phyloP scores from a whole-genome alignment of 2,329 filamentous ascomycete species.

The Cordyceps militaris region DNA sequence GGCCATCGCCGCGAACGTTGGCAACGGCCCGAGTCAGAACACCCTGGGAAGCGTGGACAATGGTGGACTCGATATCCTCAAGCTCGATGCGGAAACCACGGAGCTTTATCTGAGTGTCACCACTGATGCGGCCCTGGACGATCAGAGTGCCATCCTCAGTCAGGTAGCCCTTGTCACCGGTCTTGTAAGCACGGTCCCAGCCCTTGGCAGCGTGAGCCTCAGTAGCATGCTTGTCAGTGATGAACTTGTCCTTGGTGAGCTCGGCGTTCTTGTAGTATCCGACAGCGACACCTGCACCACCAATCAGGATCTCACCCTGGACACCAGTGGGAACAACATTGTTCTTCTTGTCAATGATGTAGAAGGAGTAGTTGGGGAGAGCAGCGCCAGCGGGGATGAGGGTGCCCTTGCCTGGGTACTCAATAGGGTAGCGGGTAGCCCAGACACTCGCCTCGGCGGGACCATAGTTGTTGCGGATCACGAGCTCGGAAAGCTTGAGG shows the following conservation, averaged over 20 bases:
- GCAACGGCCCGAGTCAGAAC: slow-evolving; percentile 19
- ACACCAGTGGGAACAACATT: slow-evolving; percentile 15
- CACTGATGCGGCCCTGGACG: slow-evolving; percentile 30
- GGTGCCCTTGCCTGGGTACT: slow-evolving; percentile 17
- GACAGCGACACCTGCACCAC: slow-evolving; percentile 32
- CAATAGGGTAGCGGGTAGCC: slow-evolving; percentile 13
- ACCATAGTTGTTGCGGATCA: slow-evolving; percentile 14
- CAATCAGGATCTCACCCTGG: slow-evolving; percentile 20
- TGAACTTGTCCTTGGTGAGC: slow-evolving; percentile 14
- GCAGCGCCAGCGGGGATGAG: slow-evolving; percentile 16
- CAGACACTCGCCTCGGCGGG: slow-evolving; percentile 12
- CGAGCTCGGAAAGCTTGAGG: slow-evolving; percentile 12
- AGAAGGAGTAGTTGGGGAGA: slow-evolving; percentile 29
- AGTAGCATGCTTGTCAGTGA: slow-evolving; percentile 15
- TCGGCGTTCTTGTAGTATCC: slow-evolving; percentile 32
- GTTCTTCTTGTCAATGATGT: slow-evolving; percentile 32
- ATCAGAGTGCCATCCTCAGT: slow-evolving; percentile 26
- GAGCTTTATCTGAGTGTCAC: slow-evolving; percentile 40
- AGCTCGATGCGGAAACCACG: slow-evolving; percentile 40
- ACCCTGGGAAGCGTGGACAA: slow-evolving; percentile 18
- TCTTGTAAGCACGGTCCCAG: slow-evolving; percentile 29
- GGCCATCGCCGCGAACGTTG: slow-evolving; percentile 15
- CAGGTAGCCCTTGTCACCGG: slow-evolving; percentile 33
- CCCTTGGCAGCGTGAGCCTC: slow-evolving; percentile 9
- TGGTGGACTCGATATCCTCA: slow-evolving; percentile 27